Percentiles rank a stretch among this genome's conserved stretches.
phyloP scores from a whole-genome alignment of 2,329 filamentous ascomycete species.

The Amauroascus verrucosus region DNA sequence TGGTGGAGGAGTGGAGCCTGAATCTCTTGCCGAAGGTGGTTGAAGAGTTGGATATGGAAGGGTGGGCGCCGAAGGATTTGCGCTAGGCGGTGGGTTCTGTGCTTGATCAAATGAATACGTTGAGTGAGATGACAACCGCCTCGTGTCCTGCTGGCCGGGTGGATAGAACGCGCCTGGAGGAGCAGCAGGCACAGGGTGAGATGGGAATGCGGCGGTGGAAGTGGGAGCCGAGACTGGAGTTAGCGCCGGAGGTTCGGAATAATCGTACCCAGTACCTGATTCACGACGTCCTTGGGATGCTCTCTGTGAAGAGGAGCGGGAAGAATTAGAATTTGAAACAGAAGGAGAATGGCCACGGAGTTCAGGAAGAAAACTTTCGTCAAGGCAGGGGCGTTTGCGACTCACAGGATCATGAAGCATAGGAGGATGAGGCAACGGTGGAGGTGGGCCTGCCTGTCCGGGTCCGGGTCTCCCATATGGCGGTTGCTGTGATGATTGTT shows the following conservation, averaged over 20 bases:
- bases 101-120: slow-evolving; percentile 34
- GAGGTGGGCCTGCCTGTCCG: slow-evolving; percentile 24
- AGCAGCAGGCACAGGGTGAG: slow-evolving; percentile 25
- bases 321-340: slow-evolving; percentile 22
- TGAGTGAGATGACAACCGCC: slow-evolving; percentile 38
- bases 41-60: slow-evolving; percentile 31
- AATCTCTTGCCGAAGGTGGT: slow-evolving; percentile 23
- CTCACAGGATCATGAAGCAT: slow-evolving; percentile 40
- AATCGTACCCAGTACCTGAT: slow-evolving; percentile 37
- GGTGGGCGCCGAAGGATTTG: slow-evolving; percentile 20
- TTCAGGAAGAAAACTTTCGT: slow-evolving; percentile 14
- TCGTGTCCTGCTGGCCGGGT: slow-evolving; percentile 27
- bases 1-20: slow-evolving; percentile 32
- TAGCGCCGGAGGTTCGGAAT: slow-evolving; percentile 39
- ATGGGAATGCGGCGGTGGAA: slow-evolving; percentile 35
- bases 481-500: slow-evolving; percentile 22
- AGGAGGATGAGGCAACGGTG: slow-evolving; percentile 30
- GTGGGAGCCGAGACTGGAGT: slow-evolving; percentile 39
- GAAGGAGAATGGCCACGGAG: slow-evolving; percentile 17
- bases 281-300: slow-evolving; percentile 33
- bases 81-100: slow-evolving; percentile 34
- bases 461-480: slow-evolving; percentile 28
- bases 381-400: slow-evolving; percentile 23
- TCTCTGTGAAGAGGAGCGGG: slow-evolving; percentile 28
- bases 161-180: slow-evolving; percentile 32